Evolutionary conservation across 1,284 basidiomycete genomes (phyloP).

Genomic region (Sparassis latifolia): DNA sequence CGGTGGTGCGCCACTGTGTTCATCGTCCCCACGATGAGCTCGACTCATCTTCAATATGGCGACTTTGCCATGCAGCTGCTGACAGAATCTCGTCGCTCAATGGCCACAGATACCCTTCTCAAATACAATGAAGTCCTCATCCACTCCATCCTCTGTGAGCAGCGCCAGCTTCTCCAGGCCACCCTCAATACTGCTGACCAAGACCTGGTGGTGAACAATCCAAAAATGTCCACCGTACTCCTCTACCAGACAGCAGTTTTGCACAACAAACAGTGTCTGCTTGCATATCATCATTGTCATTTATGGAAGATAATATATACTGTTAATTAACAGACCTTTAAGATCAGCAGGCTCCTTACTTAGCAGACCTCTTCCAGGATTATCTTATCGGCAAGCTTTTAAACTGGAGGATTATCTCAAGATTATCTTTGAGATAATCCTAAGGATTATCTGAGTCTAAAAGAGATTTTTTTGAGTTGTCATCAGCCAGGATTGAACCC

Average conservation of each 20-base stretch:
- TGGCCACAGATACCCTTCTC: no score
- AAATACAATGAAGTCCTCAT: constrained; percentile 46
- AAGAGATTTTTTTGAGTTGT: no score
- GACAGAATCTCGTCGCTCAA: constrained; percentile 79
- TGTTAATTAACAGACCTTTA: no score
- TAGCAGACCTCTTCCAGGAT: no score
- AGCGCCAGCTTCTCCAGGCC: constrained; percentile 65
- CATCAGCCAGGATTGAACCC: no score
- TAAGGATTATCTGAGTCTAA: no score
- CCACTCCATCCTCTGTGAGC: constrained; percentile 83
- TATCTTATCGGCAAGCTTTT: no score
- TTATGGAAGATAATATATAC: no score
- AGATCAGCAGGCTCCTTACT: no score
- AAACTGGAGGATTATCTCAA: no score
- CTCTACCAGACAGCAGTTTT: constrained; percentile 85
- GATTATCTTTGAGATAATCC: no score
- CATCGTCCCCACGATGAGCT: constrained; percentile 21
- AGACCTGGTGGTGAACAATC: constrained; percentile 24
- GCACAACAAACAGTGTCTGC: constrained; percentile 88
- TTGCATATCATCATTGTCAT: constrained; percentile 61
- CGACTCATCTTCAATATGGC: constrained; percentile 39
- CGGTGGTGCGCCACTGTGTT: no score
- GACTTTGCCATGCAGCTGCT: constrained; percentile 88
- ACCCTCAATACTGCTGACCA: constrained; percentile 34
- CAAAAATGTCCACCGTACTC: constrained; percentile 63